A percentile compares a stretch with the other conserved stretches of the same genome.
phyloP scores from a whole-genome alignment of 2,329 filamentous ascomycete genomes.

The Atkinsonella texensis region DNA sequence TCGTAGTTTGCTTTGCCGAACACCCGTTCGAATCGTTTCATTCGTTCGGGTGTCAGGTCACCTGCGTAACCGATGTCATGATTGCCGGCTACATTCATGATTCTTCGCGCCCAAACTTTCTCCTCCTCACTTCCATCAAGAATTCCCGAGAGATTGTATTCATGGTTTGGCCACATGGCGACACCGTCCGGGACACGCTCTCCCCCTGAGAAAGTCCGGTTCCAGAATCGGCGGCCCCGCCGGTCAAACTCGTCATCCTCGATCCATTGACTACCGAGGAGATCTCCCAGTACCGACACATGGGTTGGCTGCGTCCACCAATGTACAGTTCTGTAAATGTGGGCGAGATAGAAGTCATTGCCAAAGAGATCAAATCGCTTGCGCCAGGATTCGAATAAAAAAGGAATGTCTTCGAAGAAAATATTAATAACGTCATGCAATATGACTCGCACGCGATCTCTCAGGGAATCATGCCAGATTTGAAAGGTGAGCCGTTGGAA shows the following conservation, averaged over 20 bases:
- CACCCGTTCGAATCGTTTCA: constrained; percentile 68
- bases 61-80: constrained; percentile 96
- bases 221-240: constrained; percentile 68
- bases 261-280: constrained; percentile 94
- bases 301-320: constrained; percentile 86
- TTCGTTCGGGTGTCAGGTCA: constrained; percentile 64
- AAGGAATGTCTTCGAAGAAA: constrained; percentile 54
- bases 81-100: constrained; percentile 89
- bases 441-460: constrained; percentile 39
- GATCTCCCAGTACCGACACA: constrained; percentile 76
- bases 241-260: constrained; percentile 69
- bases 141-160: constrained; percentile 38
- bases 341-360: constrained; percentile 89
- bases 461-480: constrained; percentile 31
- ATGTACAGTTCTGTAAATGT: constrained; percentile 72
- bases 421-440: constrained; percentile 51
- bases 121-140: constrained; percentile 32
- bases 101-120: constrained; percentile 54
- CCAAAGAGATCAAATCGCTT: constrained; percentile 83
- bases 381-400: constrained; percentile 51
- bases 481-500: constrained; percentile 35
- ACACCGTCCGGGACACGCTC: constrained; percentile 49
- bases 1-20: constrained; percentile 93
- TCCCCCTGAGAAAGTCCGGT: constrained; percentile 59
- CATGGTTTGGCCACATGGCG: constrained; percentile 33